Evolutionary conservation across 257 asterid species (phyloP).

Genomic region (Eucommia ulmoides): DNA sequence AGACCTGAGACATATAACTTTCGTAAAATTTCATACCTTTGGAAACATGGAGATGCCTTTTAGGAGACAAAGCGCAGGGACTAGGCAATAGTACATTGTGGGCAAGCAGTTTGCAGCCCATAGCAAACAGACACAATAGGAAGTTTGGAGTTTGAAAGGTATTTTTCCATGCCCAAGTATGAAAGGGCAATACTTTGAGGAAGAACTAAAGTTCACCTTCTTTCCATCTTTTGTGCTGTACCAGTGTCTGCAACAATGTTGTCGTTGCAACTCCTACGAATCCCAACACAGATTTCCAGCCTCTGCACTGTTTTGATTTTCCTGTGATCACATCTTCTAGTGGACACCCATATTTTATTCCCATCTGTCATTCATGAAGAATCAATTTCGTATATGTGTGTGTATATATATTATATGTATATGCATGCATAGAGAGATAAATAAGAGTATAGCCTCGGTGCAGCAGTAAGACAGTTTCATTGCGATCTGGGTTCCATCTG

Average conservation of each 20-base stretch:
- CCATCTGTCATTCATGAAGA: too few relatives aligned
- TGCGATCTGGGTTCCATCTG: too few relatives aligned
- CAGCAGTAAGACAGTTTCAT: too few relatives aligned
- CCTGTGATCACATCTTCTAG: conserved; percentile 24
- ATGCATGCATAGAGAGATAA: too few relatives aligned
- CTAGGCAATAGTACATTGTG: conserved; percentile 9
- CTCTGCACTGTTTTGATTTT: conserved; percentile 16
- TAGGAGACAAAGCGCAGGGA: conserved; percentile 16
- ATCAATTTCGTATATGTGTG: too few relatives aligned
- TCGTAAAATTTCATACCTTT: conserved; percentile 7
- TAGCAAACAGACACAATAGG: conserved; percentile 14
- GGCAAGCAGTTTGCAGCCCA: conserved; percentile 19
- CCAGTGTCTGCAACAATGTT: conserved; percentile 11
- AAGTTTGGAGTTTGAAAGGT: conserved; percentile 12
- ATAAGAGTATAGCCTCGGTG: too few relatives aligned
- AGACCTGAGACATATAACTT: background rate
- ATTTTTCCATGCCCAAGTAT: conserved; percentile 14
- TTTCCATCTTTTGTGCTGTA: conserved; percentile 23
- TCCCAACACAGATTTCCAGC: conserved; percentile 20
- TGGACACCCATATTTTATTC: conserved; percentile 20
- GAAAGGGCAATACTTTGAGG: conserved; percentile 16
- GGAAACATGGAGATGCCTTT: conserved; percentile 23
- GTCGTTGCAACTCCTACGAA: conserved; percentile 24
- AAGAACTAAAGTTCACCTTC: conserved; percentile 22
- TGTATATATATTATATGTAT: too few relatives aligned